Evolutionary conservation across 805 yeast species (phyloP).

Genomic region (Metschnikowia proteae): DNA sequence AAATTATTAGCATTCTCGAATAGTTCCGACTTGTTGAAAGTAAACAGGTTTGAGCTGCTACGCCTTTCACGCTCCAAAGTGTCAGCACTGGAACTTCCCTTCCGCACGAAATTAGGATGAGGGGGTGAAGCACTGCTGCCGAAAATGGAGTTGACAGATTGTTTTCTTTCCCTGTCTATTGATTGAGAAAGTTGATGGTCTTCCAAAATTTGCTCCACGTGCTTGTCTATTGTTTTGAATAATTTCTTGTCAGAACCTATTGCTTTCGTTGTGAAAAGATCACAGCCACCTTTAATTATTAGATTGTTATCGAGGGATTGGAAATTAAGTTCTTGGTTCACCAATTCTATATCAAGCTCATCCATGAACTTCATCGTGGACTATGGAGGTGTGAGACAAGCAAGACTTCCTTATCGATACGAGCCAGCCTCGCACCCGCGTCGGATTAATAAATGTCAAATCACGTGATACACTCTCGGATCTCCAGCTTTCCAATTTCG

Average conservation of each 20-base stretch:
- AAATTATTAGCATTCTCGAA: constrained; percentile 2
- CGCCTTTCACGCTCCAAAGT: constrained; percentile 24
- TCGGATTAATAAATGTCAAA: neutral
- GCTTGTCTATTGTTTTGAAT: constrained; percentile 82
- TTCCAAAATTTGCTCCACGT: constrained; percentile 53
- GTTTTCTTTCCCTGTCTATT: constrained; percentile 36
- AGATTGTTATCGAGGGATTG: constrained; percentile 41
- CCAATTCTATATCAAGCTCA: constrained; percentile 85
- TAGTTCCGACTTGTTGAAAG: constrained; percentile 17
- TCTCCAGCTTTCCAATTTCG: neutral
- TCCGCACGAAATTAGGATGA: constrained; percentile 16
- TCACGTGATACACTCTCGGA: constrained; percentile 3
- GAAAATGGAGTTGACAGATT: constrained; percentile 33
- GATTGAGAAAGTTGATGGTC: constrained; percentile 41
- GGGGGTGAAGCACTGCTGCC: constrained; percentile 39
- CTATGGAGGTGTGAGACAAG: neutral
- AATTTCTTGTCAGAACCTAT: constrained; percentile 86
- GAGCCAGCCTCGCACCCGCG: constrained; percentile 2
- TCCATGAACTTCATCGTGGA: constrained; percentile 66
- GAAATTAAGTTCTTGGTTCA: constrained; percentile 68
- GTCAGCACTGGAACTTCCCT: constrained; percentile 24
- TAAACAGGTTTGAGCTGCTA: constrained; percentile 26
- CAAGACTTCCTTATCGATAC: constrained; percentile 4
- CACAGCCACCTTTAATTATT: constrained; percentile 80
- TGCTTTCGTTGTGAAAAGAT: constrained; percentile 90